Conservation (phyloP, 2,329 filamentous ascomycete species). For the Karstenula rhodostoma region DNA sequence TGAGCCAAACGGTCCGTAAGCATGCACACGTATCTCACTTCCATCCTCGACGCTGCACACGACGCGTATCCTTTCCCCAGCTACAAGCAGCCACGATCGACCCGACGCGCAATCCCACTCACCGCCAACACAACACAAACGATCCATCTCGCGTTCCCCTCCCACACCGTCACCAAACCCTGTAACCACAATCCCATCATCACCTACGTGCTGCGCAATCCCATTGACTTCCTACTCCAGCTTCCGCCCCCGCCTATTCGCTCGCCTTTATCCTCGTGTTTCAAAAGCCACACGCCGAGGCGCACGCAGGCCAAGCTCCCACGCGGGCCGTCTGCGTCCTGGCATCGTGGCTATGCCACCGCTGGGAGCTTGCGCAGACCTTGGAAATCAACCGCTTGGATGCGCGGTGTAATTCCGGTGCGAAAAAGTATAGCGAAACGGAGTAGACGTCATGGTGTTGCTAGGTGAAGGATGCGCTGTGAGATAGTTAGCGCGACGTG, state of each 20-base stretch:
- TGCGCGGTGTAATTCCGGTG: no score
- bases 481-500: not conserved
- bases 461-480: not conserved
- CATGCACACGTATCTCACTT: not conserved
- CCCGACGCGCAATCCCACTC: not conserved
- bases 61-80: not conserved
- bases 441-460: not conserved
- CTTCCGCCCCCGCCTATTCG: not conserved
- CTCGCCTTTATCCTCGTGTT: not conserved
- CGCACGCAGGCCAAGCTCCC: constrained; percentile 1
- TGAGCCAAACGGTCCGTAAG: not conserved
- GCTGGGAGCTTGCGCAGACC: not conserved
- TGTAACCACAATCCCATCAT: not conserved
- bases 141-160: not conserved
- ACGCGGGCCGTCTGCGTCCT: not conserved
- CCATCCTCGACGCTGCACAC: not conserved
- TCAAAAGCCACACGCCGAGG: not conserved
- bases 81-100: not conserved
- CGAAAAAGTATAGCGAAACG: no score
- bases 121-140: not conserved
- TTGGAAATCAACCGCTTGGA: not conserved
- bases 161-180: not conserved
- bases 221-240: not conserved
- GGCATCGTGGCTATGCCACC: constrained; percentile 1
- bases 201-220: not conserved